Evolutionary conservation across 768 basidiomycete genomes (phyloP).

Genomic region (Myochromella boudieri): DNA sequence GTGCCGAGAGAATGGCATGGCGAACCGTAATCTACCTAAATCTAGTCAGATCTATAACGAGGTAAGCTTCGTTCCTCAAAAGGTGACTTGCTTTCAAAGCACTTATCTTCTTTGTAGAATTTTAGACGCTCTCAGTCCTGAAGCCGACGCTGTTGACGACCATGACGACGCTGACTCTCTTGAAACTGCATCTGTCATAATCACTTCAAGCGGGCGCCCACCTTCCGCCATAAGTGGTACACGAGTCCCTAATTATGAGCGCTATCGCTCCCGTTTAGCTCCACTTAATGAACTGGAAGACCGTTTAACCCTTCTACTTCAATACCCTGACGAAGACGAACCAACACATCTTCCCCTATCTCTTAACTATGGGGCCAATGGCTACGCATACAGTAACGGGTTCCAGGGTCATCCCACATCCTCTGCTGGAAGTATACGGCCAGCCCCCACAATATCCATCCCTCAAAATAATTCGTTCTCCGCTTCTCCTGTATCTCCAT

Average conservation of each 20-base stretch:
- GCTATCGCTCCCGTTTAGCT: constrained; percentile 60
- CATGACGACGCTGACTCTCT: constrained; percentile 51
- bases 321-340: constrained; percentile 71
- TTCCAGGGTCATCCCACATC: constrained; percentile 16
- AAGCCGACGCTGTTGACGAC: constrained; percentile 58
- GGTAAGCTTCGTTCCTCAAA: constrained; percentile 40
- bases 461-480: constrained; percentile 35
- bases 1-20: constrained; percentile 82
- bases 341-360: constrained; percentile 53
- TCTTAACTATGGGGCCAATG: constrained; percentile 38
- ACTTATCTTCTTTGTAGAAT: constrained; percentile 45
- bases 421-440: constrained; percentile 29
- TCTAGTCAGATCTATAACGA: constrained; percentile 77
- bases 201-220: constrained; percentile 48
- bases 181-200: constrained; percentile 54
- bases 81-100: constrained; percentile 15
- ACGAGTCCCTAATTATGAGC: constrained; percentile 58
- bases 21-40: constrained; percentile 88
- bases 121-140: constrained; percentile 70
- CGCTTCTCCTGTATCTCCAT: constrained; percentile 28
- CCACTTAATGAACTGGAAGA: constrained; percentile 73
- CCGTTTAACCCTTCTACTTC: constrained; percentile 63
- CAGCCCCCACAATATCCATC: constrained; percentile 49
- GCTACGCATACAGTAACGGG: constrained; percentile 21
- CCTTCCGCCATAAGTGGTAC: constrained; percentile 51